A percentile compares a stretch with the other conserved stretches of the same genome.
These are phyloP conservation scores for Teunomyces lycoperdinae DNA, from an alignment of 805 yeast genomes.

Conservation along the genomic window DNA sequence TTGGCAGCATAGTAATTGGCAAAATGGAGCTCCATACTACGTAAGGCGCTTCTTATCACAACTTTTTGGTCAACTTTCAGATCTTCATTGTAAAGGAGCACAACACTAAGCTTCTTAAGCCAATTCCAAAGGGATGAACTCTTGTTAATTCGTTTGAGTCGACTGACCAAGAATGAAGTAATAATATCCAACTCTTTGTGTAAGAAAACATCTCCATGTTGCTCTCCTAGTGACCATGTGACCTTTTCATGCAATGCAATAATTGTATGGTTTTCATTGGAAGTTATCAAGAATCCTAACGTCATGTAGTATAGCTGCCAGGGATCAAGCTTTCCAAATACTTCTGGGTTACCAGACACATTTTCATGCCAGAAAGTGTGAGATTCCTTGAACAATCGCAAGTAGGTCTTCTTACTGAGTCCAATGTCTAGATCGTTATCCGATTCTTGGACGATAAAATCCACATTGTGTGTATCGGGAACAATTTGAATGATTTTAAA, in stretches of 20 bases:
- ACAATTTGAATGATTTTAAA: slow-evolving; percentile 10
- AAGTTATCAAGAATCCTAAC: slow-evolving; percentile 33
- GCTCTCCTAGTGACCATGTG: slow-evolving; percentile 9
- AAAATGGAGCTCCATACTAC: slow-evolving; percentile 32
- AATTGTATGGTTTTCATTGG: slow-evolving; percentile 37
- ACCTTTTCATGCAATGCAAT: slow-evolving; percentile 27
- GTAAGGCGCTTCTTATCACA: slow-evolving; percentile 17
- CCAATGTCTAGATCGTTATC: slow-evolving; percentile 29
- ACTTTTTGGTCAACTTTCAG: not conserved
- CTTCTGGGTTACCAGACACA: not conserved
- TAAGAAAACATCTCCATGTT: slow-evolving; percentile 8
- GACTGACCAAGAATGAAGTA: slow-evolving; percentile 27
- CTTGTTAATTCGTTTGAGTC: slow-evolving; percentile 35
- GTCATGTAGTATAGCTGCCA: slow-evolving; percentile 27
- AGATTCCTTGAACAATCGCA: slow-evolving; percentile 29
- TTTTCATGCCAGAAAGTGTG: slow-evolving; percentile 28
- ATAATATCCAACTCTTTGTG: slow-evolving; percentile 27
- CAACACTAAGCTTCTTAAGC: slow-evolving; percentile 24
- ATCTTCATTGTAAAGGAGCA: slow-evolving; percentile 1
- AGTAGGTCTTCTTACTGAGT: slow-evolving; percentile 26
- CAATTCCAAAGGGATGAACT: slow-evolving; percentile 38
- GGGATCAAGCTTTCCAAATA: slow-evolving; percentile 1
- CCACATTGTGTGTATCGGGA: slow-evolving; percentile 4
- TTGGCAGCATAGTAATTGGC: slow-evolving; percentile 39
- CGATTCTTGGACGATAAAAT: slow-evolving; percentile 1